Conservation (phyloP, 306 rosid species). For the Medicago arabica region DNA sequence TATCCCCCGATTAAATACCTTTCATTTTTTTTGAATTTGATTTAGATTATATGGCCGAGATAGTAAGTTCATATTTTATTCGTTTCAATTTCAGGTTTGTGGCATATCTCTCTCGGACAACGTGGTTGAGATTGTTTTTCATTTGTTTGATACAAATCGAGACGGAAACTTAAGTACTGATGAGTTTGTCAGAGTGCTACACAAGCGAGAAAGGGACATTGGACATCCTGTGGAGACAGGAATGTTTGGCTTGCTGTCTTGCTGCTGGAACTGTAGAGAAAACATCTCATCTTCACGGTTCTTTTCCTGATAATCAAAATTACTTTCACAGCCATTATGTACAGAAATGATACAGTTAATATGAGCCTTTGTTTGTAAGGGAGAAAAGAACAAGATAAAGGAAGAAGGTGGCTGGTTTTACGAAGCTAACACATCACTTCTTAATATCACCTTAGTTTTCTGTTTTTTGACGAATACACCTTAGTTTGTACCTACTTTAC, state of each 20-base stretch:
- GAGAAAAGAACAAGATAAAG: not conserved
- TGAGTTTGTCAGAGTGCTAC: slow-evolving; percentile 73
- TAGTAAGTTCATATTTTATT: slow-evolving; percentile 16
- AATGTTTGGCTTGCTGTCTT: slow-evolving; percentile 51
- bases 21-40: not conserved
- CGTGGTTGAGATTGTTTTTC: slow-evolving; percentile 74
- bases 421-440: not conserved
- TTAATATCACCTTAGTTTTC: not conserved
- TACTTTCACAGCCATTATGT: slow-evolving; percentile 12
- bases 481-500: not conserved
- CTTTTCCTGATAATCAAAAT: slow-evolving; percentile 34
- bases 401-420: not conserved
- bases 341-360: slow-evolving; percentile 14
- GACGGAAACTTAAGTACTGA: slow-evolving; percentile 71
- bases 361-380: not conserved
- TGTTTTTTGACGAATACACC: not conserved
- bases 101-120: slow-evolving; percentile 62
- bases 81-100: slow-evolving; percentile 68
- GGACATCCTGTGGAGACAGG: slow-evolving; percentile 70
- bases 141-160: slow-evolving; percentile 71
- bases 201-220: slow-evolving; percentile 66
- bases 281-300: slow-evolving; percentile 32
- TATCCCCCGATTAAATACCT: not conserved
- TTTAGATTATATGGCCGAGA: not conserved
- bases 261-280: slow-evolving; percentile 46